Base-by-base conservation (phyloP, 768 basidiomycete species). In the Pleurotus giganteus region DNA sequence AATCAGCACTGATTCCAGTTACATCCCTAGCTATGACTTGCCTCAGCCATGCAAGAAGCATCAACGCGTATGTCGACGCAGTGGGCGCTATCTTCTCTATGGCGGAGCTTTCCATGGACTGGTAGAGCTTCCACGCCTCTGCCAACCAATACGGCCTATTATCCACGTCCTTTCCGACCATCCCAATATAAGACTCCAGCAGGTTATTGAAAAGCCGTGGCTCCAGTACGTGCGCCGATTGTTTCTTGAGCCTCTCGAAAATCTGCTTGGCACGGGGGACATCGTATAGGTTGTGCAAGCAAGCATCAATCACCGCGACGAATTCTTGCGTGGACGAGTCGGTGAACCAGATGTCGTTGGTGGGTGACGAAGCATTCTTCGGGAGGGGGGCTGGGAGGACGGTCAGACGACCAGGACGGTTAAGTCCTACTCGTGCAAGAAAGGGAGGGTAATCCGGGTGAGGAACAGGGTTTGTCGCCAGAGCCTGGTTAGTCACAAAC, bases 231-330 rank as follows among this genome's bases (percentile, higher is more conserved):
- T 64, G 60, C 26, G 57, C 59, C 7, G 67, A 62, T 19, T 58
- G 27, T 6, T 59, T 58, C 4, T 86, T 80, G 32, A 94, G 68
- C 7, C 78, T 75, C 44, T 83, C 80, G 58, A 94, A 93, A 21
- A 95, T 80, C 32, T 74, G 72, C 58, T 83, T 83, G 5, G 93
- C 93, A 4, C 94, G 87, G 0, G 79, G 75, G 0, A 94, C 83
- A 65, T 94, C 90, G 66, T 87, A 84, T 2, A 82, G 64, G 58
- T 88, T 82, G 66, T 87, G 79, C 11, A 95, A 70, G 65, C 94
- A 95, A 3, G 91, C 90, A 61, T 89, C 85, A 70, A 95, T 89
- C 58, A 95, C 80, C 0, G 89, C 84, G 9, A 91, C 66, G 53
- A 81, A 75, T 66, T 93, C 89, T 63, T 85, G 81, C 0, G 86